Evolutionary conservation across 192 early-diverging fungal species (phyloP), one percentile per base, ranked within the genome.

Genomic region (Lunasporangiospora selenospora): DNA sequence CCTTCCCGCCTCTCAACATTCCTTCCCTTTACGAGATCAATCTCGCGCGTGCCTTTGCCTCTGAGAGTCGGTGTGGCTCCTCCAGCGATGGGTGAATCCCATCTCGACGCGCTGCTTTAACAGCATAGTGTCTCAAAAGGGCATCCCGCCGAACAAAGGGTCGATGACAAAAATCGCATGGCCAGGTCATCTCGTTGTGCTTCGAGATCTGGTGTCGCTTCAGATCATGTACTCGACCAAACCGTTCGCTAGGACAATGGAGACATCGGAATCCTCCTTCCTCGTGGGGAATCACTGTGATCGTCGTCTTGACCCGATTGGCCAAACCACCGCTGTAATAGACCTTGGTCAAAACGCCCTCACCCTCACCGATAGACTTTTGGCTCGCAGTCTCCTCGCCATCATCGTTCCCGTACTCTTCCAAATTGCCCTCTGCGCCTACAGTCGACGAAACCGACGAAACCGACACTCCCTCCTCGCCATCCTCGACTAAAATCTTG

Each of bases 131-230:
- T 41, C 58, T 24, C 13, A 61, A 29, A 23, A 61, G 21, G 8
- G 58, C 58, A 46, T 61, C 58, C 0, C 58, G 58, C 18, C 58
- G 45, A 30, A 61, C 58, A 40, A 61, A 61, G 7, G 58, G 58
- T 3, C 58, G 45, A 36, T 61, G 58, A 33, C 58, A 61, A 50
- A 61, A 61, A 37, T 61, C 58, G 38, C 58, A 61, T 3, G 58
- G 58, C 58, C 58, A 61, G 3, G 58, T 61, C 38, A 32, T 48
- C 24, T 61, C 58, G 47, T 50, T 50, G 58, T 61, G 58, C 47
- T 61, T 61, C 21, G 58, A 61, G 37, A 61, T 61, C 37, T 50
- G 58, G 27, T 61, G 58, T n/a, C 58, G 46, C 27, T 61, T 61
- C 37, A 61, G 27, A 30, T 61, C 58, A 30, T 61, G 58, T 6